Conservation (phyloP, 2,329 filamentous ascomycete species). For the Beauveria sp. region DNA sequence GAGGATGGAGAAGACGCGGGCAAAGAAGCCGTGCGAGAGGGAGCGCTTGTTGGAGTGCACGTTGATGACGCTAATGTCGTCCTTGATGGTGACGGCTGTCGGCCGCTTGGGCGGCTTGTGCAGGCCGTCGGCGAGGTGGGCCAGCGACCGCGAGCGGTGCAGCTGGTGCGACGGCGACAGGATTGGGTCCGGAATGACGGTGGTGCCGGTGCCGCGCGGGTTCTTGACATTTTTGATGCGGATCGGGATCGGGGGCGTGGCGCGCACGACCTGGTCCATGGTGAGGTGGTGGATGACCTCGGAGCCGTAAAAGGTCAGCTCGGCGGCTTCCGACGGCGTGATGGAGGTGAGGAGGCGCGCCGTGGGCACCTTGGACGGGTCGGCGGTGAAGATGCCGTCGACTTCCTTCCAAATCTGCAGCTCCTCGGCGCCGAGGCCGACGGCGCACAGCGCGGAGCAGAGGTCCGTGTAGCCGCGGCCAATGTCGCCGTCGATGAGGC, state of each 20-base stretch:
- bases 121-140: constrained; percentile 24
- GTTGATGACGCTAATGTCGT: constrained; percentile 93
- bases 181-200: constrained; percentile 69
- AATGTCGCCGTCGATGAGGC: constrained; percentile 78
- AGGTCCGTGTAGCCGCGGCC: constrained; percentile 95
- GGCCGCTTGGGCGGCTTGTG: constrained; percentile 61
- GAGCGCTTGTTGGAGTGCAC: constrained; percentile 97
- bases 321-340: constrained; percentile 88
- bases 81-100: constrained; percentile 93
- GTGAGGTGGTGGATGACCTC: constrained; percentile 98
- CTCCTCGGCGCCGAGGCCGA: constrained; percentile 79
- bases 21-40: constrained; percentile 92
- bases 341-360: constrained; percentile 83
- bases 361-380: constrained; percentile 86
- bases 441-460: constrained; percentile 84
- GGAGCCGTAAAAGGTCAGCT: constrained; percentile 88
- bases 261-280: constrained; percentile 91
- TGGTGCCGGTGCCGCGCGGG: constrained; percentile 67
- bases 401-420: constrained; percentile 99
- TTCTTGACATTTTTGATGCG: constrained; percentile 92
- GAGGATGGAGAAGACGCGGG: constrained; percentile 84
- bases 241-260: constrained; percentile 70
- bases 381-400: constrained; percentile 81
- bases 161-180: constrained; percentile 50
- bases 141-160: constrained; percentile 35